Base-by-base conservation (phyloP, 805 yeast species). In the Candida peoriensis region DNA sequence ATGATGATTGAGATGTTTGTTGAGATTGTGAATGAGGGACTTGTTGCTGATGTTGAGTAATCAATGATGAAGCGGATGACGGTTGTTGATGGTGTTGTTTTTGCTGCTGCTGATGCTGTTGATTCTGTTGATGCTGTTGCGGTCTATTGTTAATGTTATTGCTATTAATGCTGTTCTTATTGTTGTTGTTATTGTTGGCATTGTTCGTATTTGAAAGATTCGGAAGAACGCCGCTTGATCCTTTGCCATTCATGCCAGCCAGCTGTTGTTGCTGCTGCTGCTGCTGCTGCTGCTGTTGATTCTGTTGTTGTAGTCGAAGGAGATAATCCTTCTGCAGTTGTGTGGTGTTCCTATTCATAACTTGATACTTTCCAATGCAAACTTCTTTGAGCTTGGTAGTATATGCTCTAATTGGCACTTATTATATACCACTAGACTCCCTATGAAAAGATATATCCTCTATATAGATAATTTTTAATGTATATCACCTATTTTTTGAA, bases 261-360 rank as follows among this genome's bases (percentile, higher is more conserved):
- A 15, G 20, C 17, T 30, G 32, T 13, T 12, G n/a, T 8, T 24
- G 28, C 8, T 11, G 28, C 15, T 19, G 14, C 18, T 28, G 32
- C 20, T 11, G 32, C 13, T 28, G 37, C 20, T 34, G 37, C 16
- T 22, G 32, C 12, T 18, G 32, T 6, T 32, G 39, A 6, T 31
- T 30, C 21, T 24, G 35, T 20, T 31, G 37, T n/a, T 29, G 37
- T 3, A 37, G 28, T 17, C 41, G 37, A 19, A 37, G 43, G 13
- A 37, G 25, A 8, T 40, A 34, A 9, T 40, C 43, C 15, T 35
- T 25, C 21, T 39, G 43, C n/a, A 33, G 25, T 16, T 37, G 41
- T 7, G 41, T 37, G 4, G 37, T 21, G 19, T 33, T 24, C 16
- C 28, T 25, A 15, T 25, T 25, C 28, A 25, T 25, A n/a, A 13